phyloP scores from a whole-genome alignment of 345 rosid species.

The Eutrema japonicum region DNA sequence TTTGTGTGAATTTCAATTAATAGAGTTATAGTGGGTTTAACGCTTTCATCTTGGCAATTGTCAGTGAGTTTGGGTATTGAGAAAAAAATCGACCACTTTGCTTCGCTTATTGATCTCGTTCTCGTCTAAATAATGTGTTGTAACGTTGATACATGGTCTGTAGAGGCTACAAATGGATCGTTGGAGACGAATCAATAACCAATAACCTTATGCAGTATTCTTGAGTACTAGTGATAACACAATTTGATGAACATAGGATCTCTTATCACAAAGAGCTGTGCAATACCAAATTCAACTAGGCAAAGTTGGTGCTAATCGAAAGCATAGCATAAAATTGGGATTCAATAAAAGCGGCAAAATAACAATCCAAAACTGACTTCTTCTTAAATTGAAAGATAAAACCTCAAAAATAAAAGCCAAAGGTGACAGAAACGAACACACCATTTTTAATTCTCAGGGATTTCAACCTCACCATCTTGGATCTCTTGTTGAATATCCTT shows the following conservation, averaged over 20 bases:
- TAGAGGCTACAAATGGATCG: no score
- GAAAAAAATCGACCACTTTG: background rate
- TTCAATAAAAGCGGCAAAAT: constrained; percentile 16
- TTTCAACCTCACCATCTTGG: constrained; percentile 59
- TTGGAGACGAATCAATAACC: no score
- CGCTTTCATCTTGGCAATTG: background rate
- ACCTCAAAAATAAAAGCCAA: constrained; percentile 11
- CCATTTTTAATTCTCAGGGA: constrained; percentile 54
- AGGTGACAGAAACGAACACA: constrained; percentile 17
- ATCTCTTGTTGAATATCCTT: constrained; percentile 74
- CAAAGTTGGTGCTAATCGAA: background rate
- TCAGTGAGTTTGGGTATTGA: background rate
- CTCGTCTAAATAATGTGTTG: background rate
- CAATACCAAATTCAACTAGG: background rate
- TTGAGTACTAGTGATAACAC: no score
- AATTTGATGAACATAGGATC: background rate
- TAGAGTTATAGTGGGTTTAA: background rate
- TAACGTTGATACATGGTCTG: background rate
- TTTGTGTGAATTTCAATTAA: constrained; percentile 11
- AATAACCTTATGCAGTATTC: no score
- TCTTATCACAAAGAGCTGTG: background rate
- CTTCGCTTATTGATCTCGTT: background rate
- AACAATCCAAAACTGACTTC: constrained; percentile 47
- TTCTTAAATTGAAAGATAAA: constrained; percentile 35
- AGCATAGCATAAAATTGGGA: background rate